A percentile compares a stretch with the other conserved stretches of the same genome.
Evolutionary conservation across 495 filamentous ascomycete species (phyloP).

Genomic region (Aspergillus coremiiformis): DNA sequence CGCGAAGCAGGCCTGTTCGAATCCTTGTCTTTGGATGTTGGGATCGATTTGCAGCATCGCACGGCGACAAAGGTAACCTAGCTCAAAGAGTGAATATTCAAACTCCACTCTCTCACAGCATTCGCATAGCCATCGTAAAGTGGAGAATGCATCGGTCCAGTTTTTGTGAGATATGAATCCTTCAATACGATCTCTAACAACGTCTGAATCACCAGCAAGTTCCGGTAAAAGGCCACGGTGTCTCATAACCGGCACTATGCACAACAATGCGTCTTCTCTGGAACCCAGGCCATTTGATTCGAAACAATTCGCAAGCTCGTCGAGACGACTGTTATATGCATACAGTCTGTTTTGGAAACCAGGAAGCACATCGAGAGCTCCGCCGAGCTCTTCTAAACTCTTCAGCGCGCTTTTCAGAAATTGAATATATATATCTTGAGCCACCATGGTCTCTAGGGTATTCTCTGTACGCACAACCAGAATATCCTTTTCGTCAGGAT

Average conservation of each 20-base stretch:
- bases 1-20: neutral
- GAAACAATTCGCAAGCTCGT: conserved; percentile 23
- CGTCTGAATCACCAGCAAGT: conserved; percentile 18
- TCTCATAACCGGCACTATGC: conserved; percentile 26
- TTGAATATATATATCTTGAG: conserved; percentile 34
- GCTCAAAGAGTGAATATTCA: conserved; percentile 19
- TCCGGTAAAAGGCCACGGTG: conserved; percentile 17
- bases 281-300: conserved; percentile 19
- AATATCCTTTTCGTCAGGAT: conserved; percentile 11
- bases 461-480: conserved; percentile 22
- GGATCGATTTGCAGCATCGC: conserved; percentile 15
- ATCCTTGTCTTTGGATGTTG: conserved; percentile 11
- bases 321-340: conserved; percentile 16
- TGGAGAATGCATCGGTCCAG: conserved; percentile 21
- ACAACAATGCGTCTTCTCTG: conserved; percentile 31
- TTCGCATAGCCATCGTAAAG: conserved; percentile 25
- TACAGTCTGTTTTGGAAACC: conserved; percentile 13
- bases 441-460: conserved; percentile 23
- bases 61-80: conserved; percentile 24
- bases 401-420: conserved; percentile 19
- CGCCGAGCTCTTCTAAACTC: conserved; percentile 12
- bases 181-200: conserved; percentile 11
- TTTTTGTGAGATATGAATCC: conserved; percentile 4
- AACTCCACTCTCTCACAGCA: conserved; percentile 22
- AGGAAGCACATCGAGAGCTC: conserved; percentile 12